Evolutionary conservation across 257 asterid species (phyloP).

Genomic region (Nicotiana benthamiana): DNA sequence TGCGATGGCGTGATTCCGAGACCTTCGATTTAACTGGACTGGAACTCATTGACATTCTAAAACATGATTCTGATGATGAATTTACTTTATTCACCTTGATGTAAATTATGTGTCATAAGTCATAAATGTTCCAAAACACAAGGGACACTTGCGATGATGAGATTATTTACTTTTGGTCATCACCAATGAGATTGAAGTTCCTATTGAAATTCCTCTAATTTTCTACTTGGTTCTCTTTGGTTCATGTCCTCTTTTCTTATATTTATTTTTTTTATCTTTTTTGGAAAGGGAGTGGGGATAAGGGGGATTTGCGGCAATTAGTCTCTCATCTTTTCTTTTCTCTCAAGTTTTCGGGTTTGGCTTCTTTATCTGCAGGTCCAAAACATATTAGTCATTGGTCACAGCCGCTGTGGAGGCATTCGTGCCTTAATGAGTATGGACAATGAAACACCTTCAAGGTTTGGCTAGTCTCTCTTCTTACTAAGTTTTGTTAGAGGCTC

Average conservation of each 20-base stretch:
- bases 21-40: background rate
- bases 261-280: background rate
- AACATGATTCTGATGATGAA: background rate
- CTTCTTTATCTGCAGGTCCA: slow-evolving; percentile 50
- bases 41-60: background rate
- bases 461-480: background rate
- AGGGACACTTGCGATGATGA: background rate
- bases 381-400: slow-evolving; percentile 79
- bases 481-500: background rate
- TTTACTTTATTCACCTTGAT: background rate
- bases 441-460: slow-evolving; percentile 64
- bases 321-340: background rate
- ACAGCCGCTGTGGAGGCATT: slow-evolving; percentile 97
- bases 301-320: background rate
- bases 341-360: background rate
- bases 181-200: background rate
- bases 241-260: background rate
- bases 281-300: background rate
- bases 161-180: background rate
- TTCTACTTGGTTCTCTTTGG: background rate
- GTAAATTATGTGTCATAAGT: background rate
- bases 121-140: background rate
- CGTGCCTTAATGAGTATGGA: slow-evolving; percentile 87
- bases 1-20: background rate
- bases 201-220: background rate